Conservation (phyloP, 2,329 filamentous ascomycete species). For the Mycosphaerelloides madeirae region DNA sequence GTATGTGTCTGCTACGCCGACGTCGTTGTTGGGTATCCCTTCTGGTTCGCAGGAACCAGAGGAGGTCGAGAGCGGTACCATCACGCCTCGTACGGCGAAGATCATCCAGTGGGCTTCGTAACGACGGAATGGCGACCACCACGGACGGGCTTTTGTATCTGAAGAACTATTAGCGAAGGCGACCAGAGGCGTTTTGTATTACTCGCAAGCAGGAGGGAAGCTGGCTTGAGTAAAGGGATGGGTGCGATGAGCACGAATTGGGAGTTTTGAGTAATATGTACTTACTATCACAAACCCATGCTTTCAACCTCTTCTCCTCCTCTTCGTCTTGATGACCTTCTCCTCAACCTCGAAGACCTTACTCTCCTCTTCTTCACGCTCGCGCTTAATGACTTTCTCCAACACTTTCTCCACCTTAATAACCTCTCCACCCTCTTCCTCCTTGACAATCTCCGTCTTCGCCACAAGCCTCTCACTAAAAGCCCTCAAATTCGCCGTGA, state of each 20-base stretch:
- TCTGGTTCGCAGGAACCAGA: conserved; percentile 2
- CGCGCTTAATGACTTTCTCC: conserved; percentile 39
- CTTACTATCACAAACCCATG: too few relatives aligned
- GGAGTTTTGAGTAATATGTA: too few relatives aligned
- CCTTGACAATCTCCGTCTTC: conserved; percentile 42
- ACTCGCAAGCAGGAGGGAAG: too few relatives aligned
- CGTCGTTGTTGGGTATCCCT: conserved; percentile 7
- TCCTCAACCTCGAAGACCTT: conserved; percentile 38
- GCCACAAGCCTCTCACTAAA: conserved; percentile 65
- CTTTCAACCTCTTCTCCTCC: conserved; percentile 24
- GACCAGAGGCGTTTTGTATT: too few relatives aligned
- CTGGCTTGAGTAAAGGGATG: too few relatives aligned
- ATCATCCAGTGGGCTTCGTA: conserved; percentile 21
- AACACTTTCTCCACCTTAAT: conserved; percentile 30
- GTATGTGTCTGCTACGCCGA: conserved; percentile 2
- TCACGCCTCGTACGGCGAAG: conserved; percentile 22
- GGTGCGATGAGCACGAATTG: too few relatives aligned
- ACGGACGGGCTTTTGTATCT: too few relatives aligned
- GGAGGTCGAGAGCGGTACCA: conserved; percentile 2
- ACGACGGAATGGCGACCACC: too few relatives aligned
- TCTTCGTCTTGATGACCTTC: conserved; percentile 35
- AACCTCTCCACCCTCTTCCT: conserved; percentile 33
- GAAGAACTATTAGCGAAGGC: too few relatives aligned
- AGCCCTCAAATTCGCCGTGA: conserved; percentile 82
- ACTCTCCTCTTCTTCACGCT: conserved; percentile 35